Evolutionary conservation across 371 early-diverging fungal species (phyloP), one percentile per base, ranked within the genome.

Genomic region (Parasitella parasitica): DNA sequence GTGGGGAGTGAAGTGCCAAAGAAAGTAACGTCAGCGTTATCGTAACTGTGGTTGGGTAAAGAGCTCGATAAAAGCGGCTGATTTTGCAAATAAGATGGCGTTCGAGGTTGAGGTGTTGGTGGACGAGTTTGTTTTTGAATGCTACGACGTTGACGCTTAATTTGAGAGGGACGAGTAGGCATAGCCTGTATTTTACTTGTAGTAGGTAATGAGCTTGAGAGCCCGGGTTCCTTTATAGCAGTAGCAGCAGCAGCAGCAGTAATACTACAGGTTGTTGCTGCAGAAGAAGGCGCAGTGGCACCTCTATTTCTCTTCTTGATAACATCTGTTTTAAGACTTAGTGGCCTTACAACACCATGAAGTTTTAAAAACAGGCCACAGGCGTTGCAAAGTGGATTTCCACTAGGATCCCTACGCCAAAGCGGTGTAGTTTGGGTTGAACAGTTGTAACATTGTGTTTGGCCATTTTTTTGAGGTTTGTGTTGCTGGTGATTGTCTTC

Each of bases 281-380:
- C 1, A 13, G 41, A n/a, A 41, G 41, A 5, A 9, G 41, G 20
- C 7, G 35, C 18, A 37, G n/a, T 24, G 7, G 59, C 34, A 46
- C 59, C 66, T 56, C 72, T 41, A 27, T 72, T 72, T 32, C 72
- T 59, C n/a, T 66, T 72, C 53, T 72, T 72, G 41, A 72, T 72
- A 12, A 69, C 59, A 46, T 69, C 66, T 13, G 69, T 66, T 63
- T 72, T 72, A n/a, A 72, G 32, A 39, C 69, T 69, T 20, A 72
- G 59, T 8, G 72, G 72, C 28, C 72, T 34, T 2, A 72, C 66
- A 4, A 72, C 69, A 15, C 72, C 72, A 58, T 72, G 72, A 12
- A 72, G 37, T 46, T 72, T 72, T 6, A 69, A 54, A 22, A 72
- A 72, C 8, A 72, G 46, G 2, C 72, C 72, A 38, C 72, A 72